These are phyloP conservation scores for Naganishia onofrii DNA, from an alignment of 768 basidiomycete species.

Conservation along the genomic window DNA sequence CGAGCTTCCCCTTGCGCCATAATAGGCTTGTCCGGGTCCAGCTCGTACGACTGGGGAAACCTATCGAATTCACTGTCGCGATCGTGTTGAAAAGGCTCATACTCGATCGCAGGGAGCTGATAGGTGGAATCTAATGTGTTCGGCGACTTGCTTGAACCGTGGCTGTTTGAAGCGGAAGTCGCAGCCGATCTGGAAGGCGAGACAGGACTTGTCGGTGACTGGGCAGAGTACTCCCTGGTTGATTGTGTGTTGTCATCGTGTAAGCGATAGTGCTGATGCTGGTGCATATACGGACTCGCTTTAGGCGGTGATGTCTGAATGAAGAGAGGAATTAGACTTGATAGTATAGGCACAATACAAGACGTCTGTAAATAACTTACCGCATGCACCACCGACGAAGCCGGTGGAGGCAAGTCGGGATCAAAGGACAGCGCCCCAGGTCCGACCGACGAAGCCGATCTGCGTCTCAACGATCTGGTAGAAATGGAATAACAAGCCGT, in stretches of 20 bases:
- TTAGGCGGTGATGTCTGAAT: constrained; percentile 44
- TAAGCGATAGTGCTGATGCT: constrained; percentile 17
- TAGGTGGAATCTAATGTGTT: neutral
- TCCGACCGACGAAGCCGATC: constrained; percentile 69
- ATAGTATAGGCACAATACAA: constrained; percentile 29
- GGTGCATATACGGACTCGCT: constrained; percentile 14
- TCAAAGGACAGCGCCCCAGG: constrained; percentile 82
- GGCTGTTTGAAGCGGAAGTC: constrained; percentile 32
- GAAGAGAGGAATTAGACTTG: constrained; percentile 29
- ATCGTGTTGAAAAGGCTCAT: neutral
- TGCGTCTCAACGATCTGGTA: constrained; percentile 61
- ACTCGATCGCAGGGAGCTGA: neutral
- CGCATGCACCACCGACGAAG: constrained; percentile 50
- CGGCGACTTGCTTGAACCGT: neutral
- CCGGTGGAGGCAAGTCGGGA: constrained; percentile 81
- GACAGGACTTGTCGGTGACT: constrained; percentile 28
- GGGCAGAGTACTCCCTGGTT: constrained; percentile 3
- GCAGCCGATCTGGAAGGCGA: constrained; percentile 36
- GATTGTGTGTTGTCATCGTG: constrained; percentile 21
- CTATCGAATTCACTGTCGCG: constrained; percentile 9
- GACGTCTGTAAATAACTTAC: constrained; percentile 25
- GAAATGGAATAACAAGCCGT: neutral
- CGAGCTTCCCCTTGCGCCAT: constrained; percentile 26
- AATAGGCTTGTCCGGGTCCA: constrained; percentile 21
- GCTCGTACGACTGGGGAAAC: constrained; percentile 23